Evolutionary conservation across 2,329 filamentous ascomycete species (phyloP).

Genomic region (Aspergillus japonicus): DNA sequence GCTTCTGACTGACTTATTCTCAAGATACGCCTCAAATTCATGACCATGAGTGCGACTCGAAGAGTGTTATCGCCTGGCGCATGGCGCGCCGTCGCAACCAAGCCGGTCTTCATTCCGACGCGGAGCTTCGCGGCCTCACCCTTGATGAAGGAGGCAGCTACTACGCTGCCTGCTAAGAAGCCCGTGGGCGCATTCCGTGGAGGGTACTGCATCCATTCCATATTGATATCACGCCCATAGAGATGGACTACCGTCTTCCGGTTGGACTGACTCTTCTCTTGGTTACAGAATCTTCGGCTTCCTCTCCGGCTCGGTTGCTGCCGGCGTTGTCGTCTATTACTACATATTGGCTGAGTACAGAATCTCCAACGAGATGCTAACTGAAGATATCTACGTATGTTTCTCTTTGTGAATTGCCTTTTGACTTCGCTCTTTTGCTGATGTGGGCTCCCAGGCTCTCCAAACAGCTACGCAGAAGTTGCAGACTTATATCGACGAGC

Average conservation of each 20-base stretch:
- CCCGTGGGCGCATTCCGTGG: slow-evolving; percentile 70
- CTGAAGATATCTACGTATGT: slow-evolving; percentile 93
- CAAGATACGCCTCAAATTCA: neutral
- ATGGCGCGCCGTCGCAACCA: slow-evolving; percentile 14
- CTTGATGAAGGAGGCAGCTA: slow-evolving; percentile 36
- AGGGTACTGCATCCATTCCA: slow-evolving; percentile 52
- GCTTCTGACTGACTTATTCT: slow-evolving; percentile 5
- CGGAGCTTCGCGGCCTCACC: slow-evolving; percentile 40
- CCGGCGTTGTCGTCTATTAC: slow-evolving; percentile 81
- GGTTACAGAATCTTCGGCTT: slow-evolving; percentile 77
- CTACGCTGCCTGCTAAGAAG: slow-evolving; percentile 56
- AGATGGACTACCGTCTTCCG: neutral
- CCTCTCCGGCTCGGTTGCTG: slow-evolving; percentile 76
- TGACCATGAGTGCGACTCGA: slow-evolving; percentile 13
- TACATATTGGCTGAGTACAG: slow-evolving; percentile 94
- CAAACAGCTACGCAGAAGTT: slow-evolving; percentile 84
- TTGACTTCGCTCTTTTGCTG: neutral
- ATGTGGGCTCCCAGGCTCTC: slow-evolving; percentile 60
- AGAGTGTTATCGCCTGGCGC: slow-evolving; percentile 21
- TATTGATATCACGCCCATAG: neutral
- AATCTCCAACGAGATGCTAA: slow-evolving; percentile 86
- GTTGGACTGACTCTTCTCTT: slow-evolving; percentile 2
- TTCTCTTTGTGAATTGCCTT: neutral
- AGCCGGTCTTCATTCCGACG: slow-evolving; percentile 25
- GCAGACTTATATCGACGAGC: slow-evolving; percentile 74